Percentiles rank a stretch among this genome's conserved stretches.
Conservation (phyloP, 2,329 filamentous ascomycete genomes). For the Blastomyces gilchristii region DNA sequence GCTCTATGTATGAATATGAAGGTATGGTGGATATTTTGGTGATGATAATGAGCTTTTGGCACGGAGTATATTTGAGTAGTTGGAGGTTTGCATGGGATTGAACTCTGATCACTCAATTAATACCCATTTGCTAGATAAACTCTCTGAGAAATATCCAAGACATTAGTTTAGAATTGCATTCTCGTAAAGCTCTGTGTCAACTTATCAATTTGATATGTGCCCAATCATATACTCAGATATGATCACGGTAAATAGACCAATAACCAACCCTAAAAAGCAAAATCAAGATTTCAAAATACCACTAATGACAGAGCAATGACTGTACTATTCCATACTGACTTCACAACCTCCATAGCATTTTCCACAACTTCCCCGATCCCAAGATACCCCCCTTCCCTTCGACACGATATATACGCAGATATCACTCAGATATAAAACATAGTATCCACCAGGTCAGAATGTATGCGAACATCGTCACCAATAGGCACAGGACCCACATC, state of each 20-base stretch:
- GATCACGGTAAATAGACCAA: neutral
- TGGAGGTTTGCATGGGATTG: too few species aligned
- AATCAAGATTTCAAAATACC: neutral
- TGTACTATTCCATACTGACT: neutral
- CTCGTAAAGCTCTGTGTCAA: neutral
- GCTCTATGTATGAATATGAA: neutral
- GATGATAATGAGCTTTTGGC: neutral
- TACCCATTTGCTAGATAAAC: too few species aligned
- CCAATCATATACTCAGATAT: neutral
- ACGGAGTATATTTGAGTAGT: neutral
- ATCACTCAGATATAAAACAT: conserved; percentile 30
- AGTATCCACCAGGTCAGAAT: conserved; percentile 23
- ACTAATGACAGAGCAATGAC: neutral
- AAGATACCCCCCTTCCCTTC: neutral
- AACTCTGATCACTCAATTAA: too few species aligned
- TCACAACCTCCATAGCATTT: neutral
- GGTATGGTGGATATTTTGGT: neutral
- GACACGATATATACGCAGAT: neutral
- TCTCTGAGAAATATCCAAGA: too few species aligned
- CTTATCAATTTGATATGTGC: neutral
- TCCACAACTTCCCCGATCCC: neutral
- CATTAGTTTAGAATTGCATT: neutral
- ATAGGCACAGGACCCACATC: conserved; percentile 3
- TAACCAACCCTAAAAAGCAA: neutral
- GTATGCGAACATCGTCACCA: conserved; percentile 20